Base-by-base conservation (phyloP, 257 asterid species). In the Linderniella brevidens region DNA sequence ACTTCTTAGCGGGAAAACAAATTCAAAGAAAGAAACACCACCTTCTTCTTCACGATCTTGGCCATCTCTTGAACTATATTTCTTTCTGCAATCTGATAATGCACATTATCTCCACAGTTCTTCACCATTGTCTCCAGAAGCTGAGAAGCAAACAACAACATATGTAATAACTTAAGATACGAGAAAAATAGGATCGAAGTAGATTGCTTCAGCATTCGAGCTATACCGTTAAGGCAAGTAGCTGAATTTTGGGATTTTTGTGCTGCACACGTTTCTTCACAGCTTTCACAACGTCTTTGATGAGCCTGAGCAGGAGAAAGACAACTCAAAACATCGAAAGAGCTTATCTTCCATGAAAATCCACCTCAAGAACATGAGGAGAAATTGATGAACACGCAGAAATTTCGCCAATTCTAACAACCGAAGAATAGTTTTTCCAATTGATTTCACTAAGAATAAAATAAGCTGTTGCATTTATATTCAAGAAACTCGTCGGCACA, bases 41-140 rank as follows among this genome's bases (percentile, higher is more conserved):
- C 94, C 90, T 73, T 88, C 61, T 80, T 88, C 93, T 61, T 78
- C 36, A 74, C 92, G 60, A 74, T 76, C 71, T 80, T 88, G 65
- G 73, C 88, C 97, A 88, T 78, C 64, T 83, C 95, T 45, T 57
- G 97, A 48, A 78, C 66, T 55, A 88, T 72, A 63, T 62, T 74
- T 52, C 84, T 77, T 53, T 84, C 97, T 16, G 77, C 95, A 58
- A 88, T 76, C 68, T 78, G 97, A 46, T 78, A 78, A 70, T 88
- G 97, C 63, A 80, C 74, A 46, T 53, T 68, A 68, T 84, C 95
- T 13, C 93, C 95, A 62, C 97, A 84, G 78, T 88, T 88, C 84
- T 88, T 88, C 68, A 88, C 87, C 86, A 88, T 80, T 51, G 80
- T 80, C 79, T 88, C 95, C 67, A 84, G 77, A 63, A 88, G 92